These are phyloP conservation scores for Penicillium bovifimosum DNA, from an alignment of 495 filamentous ascomycete species.

Conservation along the genomic window DNA sequence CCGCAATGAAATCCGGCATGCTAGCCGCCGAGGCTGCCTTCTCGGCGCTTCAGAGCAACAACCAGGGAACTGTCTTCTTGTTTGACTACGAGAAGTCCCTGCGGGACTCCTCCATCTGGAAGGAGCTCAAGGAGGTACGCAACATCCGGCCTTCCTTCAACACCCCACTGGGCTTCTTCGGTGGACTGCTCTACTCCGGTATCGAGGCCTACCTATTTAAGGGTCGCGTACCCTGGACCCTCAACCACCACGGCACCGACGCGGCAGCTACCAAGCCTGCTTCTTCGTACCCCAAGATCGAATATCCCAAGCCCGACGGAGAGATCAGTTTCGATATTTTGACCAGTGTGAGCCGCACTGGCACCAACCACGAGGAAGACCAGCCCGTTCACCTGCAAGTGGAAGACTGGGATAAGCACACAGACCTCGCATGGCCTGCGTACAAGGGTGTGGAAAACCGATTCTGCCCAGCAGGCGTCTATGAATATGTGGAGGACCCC, in stretches of 20 bases:
- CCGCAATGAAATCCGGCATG: conserved; percentile 96
- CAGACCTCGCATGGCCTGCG: conserved; percentile 70
- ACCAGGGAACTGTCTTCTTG: conserved; percentile 73
- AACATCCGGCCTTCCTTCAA: conserved; percentile 98
- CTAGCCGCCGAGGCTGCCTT: conserved; percentile 88
- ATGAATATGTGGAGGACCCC: conserved; percentile 94
- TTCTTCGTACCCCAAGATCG: conserved; percentile 76
- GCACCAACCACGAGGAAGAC: conserved; percentile 98
- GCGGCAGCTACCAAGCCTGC: conserved; percentile 71
- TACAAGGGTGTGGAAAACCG: conserved; percentile 94
- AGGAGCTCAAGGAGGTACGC: conserved; percentile 87
- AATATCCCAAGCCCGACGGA: conserved; percentile 94
- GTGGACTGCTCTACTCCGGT: conserved; percentile 89
- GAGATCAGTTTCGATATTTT: conserved; percentile 93
- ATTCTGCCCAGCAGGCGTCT: conserved; percentile 99
- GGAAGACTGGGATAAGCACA: conserved; percentile 88
- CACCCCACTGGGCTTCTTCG: conserved; percentile 72
- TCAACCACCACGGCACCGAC: conserved; percentile 68
- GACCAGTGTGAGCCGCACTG: conserved; percentile 87
- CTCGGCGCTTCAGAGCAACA: conserved; percentile 57
- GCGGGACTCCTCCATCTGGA: conserved; percentile 85
- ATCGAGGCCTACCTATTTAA: conserved; percentile 85
- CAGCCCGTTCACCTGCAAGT: conserved; percentile 95
- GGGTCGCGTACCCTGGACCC: conserved; percentile 85
- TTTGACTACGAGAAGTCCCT: conserved; percentile 91